These are phyloP conservation scores for Pythium aphanidermatum DNA, from an alignment of 352 stramenopile genomes.

Conservation along the genomic window DNA sequence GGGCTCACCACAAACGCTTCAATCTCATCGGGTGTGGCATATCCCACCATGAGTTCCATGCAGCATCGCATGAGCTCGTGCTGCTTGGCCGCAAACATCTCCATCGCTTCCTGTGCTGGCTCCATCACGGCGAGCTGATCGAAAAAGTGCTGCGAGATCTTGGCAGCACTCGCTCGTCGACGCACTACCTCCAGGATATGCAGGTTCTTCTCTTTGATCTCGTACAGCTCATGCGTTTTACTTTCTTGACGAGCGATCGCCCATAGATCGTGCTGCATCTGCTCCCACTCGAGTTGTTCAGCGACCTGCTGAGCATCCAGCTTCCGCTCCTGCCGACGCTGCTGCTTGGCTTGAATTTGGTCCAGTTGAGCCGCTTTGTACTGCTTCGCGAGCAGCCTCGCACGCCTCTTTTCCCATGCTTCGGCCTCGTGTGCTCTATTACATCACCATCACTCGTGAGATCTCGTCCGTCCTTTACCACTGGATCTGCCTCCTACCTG, in stretches of 20 bases:
- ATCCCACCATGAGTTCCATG: conserved; percentile 9
- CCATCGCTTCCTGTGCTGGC: conserved; percentile 25
- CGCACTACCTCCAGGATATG: conserved; percentile 26
- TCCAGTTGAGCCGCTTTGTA: conserved; percentile 25
- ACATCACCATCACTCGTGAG: not conserved
- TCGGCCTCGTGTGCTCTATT: conserved; percentile 6
- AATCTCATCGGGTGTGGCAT: conserved; percentile 5
- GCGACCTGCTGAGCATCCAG: conserved; percentile 21
- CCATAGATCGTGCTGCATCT: conserved; percentile 21
- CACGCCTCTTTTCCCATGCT: conserved; percentile 2
- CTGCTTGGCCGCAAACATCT: conserved; percentile 20
- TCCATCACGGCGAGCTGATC: conserved; percentile 32
- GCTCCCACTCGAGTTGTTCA: conserved; percentile 36
- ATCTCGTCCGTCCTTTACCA: too few relatives aligned
- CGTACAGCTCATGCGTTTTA: conserved; percentile 7
- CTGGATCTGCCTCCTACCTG: not conserved
- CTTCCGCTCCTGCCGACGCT: conserved; percentile 18
- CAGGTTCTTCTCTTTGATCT: conserved; percentile 19
- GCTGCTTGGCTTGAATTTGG: conserved; percentile 22
- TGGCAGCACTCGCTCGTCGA: conserved; percentile 18
- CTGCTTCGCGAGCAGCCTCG: conserved; percentile 1
- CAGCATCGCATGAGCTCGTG: conserved; percentile 13
- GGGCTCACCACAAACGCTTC: conserved; percentile 13
- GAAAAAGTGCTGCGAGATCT: conserved; percentile 37
- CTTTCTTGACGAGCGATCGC: conserved; percentile 1